Evolutionary conservation across 495 filamentous ascomycete species (phyloP), one percentile per base, ranked within the genome.

Genomic region (Trichocladium antarcticum): DNA sequence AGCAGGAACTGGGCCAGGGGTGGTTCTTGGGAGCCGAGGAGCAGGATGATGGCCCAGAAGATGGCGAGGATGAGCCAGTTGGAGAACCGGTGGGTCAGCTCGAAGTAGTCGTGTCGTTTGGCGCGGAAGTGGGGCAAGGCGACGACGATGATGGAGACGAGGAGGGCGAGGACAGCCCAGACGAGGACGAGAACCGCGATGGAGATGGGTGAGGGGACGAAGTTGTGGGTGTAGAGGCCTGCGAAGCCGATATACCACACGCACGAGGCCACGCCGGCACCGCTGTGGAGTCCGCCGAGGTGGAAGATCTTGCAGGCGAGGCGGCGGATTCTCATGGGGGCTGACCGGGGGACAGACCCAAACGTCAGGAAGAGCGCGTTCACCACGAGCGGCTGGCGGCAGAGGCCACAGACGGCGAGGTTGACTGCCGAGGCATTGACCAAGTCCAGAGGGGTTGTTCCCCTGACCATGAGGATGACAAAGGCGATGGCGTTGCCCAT

Each of bases 271-370:
- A 84, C 68, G 34, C 81, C 84, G 43, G 80, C 79, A 27, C 84
- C 82, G 57, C 77, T 83, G 57, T 89, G 85, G 4, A 87, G 70
- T 27, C 85, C 85, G 40, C 85, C 85, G 56, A 83, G 79, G 56
- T 87, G 81, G 58, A 86, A 88, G 24, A 85, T 71, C 54, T 86
- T 85, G 38, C 81, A 79, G 3, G 78, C 72, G 21, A 79, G 64
- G 2, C 75, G 72, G 38, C 85, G 83, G 44, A 90, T 63, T 21
- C 69, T 63, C 28, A 86, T 62, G 1, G 85, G 85, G 37, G 75
- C 73, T 6, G 73, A 80, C 20, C 74, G 67, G 1, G 85, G 85
- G 45, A 71, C 57, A 17, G 57, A 47, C 47, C 61, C 82, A 43
- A 78, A 79, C 42, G 79, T 56, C 44, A 68, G 61, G 57, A 82